These are phyloP conservation scores for Scheffersomyces ergatensis DNA, from an alignment of 805 yeast genomes.

Conservation along the genomic window DNA sequence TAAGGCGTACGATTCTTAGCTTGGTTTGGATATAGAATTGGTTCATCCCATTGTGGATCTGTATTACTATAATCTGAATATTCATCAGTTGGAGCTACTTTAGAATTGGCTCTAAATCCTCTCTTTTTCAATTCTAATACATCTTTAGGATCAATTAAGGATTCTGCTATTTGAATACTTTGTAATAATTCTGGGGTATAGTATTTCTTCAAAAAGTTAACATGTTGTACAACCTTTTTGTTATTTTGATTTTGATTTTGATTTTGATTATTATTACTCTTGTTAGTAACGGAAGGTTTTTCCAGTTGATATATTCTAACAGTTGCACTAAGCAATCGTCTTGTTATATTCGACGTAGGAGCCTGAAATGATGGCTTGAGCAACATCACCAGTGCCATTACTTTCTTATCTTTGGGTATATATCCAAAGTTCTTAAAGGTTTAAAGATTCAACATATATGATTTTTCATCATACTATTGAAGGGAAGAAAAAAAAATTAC, in stretches of 20 bases:
- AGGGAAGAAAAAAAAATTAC: no score
- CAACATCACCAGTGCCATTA: no score
- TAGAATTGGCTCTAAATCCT: constrained; percentile 31
- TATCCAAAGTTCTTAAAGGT: no score
- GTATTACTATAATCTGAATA: constrained; percentile 66
- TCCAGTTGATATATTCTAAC: background rate
- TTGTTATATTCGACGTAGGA: no score
- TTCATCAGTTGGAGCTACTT: constrained; percentile 64
- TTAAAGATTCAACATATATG: no score
- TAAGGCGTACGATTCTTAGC: constrained; percentile 50
- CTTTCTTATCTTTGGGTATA: no score
- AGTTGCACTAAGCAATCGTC: background rate
- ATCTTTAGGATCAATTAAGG: constrained; percentile 64
- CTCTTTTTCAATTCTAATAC: constrained; percentile 38
- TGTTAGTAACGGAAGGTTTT: background rate
- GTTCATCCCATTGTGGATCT: constrained; percentile 77
- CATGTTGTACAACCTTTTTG: constrained; percentile 37
- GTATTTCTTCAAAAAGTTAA: constrained; percentile 63
- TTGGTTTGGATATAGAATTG: constrained; percentile 49
- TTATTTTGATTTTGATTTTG: background rate
- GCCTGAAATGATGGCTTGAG: no score
- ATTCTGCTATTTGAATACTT: constrained; percentile 79
- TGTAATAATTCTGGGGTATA: constrained; percentile 81
- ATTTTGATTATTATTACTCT: no score
- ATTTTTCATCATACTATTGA: no score